phyloP scores from a whole-genome alignment of 2,329 filamentous ascomycete species.

The Trichothecium roseum region DNA sequence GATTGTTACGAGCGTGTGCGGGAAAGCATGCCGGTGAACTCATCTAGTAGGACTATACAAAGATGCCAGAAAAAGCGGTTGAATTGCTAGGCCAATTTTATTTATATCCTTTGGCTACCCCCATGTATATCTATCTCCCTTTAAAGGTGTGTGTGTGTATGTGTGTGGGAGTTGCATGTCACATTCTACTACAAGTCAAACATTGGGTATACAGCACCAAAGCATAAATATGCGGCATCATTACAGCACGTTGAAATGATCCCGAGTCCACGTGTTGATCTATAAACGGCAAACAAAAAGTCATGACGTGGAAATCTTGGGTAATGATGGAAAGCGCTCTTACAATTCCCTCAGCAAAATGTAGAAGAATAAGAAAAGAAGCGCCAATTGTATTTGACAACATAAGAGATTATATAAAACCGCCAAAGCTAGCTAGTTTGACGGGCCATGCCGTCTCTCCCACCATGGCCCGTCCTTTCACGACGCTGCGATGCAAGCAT shows the following conservation, averaged over 20 bases:
- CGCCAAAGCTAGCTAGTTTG: conserved; percentile 4
- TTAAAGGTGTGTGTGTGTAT: too few relatives aligned
- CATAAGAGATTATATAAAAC: neutral
- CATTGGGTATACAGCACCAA: too few relatives aligned
- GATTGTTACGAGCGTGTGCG: neutral
- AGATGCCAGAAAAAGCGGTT: too few relatives aligned
- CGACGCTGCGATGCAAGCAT: conserved; percentile 3
- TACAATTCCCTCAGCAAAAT: conserved; percentile 2
- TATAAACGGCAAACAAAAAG: too few relatives aligned
- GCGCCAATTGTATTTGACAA: conserved; percentile 3
- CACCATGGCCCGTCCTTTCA: conserved; percentile 33
- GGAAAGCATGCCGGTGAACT: too few relatives aligned
- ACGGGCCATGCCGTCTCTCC: conserved; percentile 50
- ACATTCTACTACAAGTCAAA: neutral
- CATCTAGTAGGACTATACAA: too few relatives aligned
- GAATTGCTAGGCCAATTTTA: too few relatives aligned
- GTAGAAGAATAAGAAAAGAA: conserved; percentile 11
- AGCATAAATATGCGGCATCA: too few relatives aligned
- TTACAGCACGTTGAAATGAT: too few relatives aligned
- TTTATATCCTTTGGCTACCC: too few relatives aligned
- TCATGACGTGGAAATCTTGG: neutral
- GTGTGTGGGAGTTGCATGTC: neutral
- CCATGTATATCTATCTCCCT: too few relatives aligned
- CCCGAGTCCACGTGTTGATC: too few relatives aligned
- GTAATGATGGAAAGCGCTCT: neutral